Conservation (phyloP, 495 filamentous ascomycete species). For the Zalerion maritima region DNA sequence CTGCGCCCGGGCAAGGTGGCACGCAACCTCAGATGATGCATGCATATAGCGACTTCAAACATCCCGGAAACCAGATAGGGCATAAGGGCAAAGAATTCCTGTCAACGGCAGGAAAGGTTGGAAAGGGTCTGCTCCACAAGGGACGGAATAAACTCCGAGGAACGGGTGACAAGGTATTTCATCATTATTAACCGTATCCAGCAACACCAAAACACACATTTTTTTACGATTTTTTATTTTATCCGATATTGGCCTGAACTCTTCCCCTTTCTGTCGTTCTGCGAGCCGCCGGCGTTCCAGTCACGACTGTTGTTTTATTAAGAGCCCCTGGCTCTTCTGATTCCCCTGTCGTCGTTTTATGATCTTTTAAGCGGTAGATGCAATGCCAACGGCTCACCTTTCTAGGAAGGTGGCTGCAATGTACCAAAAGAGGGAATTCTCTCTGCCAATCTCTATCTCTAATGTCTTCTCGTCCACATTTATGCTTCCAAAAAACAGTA, state of each 20-base stretch:
- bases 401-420: no score
- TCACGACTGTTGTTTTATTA: no score
- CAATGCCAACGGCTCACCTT: no score
- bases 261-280: conserved; percentile 10
- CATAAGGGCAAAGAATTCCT: conserved; percentile 73
- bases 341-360: conserved; percentile 10
- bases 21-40: no score
- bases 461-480: no score
- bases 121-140: conserved; percentile 76
- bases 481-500: no score
- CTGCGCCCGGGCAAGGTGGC: conserved; percentile 11
- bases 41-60: conserved; percentile 20
- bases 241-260: conserved; percentile 23
- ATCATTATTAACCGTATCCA: no score
- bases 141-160: conserved; percentile 65
- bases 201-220: conserved; percentile 13
- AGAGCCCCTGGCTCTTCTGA: no score
- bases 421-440: no score
- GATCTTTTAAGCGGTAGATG: no score
- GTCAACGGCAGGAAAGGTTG: conserved; percentile 66
- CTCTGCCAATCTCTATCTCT: no score
- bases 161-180: conserved; percentile 74
- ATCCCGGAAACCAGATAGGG: conserved; percentile 39
- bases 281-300: conserved; percentile 8
- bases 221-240: conserved; percentile 15